These are phyloP conservation scores for Daldinia decipiens DNA, from an alignment of 495 filamentous ascomycete species.

Conservation along the genomic window DNA sequence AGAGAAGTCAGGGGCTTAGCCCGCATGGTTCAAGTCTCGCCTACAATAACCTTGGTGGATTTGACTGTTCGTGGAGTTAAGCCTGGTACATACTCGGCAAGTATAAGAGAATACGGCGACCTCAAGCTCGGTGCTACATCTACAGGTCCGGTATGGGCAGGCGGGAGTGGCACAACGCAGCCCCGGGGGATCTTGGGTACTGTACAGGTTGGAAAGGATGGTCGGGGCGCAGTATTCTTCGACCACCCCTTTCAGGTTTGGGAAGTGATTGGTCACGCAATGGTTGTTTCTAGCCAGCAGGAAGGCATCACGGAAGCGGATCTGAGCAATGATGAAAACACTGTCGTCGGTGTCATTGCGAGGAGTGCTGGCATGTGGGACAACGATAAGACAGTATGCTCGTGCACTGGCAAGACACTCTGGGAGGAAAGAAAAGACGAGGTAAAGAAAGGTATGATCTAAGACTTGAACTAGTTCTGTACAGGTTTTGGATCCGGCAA, in stretches of 20 bases:
- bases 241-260: conserved; percentile 86
- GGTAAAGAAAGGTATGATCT: conserved; percentile 82
- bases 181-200: conserved; percentile 77
- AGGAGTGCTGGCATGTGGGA: conserved; percentile 97
- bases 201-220: conserved; percentile 73
- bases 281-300: conserved; percentile 76
- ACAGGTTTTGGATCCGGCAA: conserved; percentile 16
- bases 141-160: conserved; percentile 83
- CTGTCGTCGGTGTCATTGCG: conserved; percentile 90
- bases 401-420: conserved; percentile 95
- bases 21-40: conserved; percentile 82
- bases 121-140: conserved; percentile 84
- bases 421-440: conserved; percentile 97
- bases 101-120: conserved; percentile 86
- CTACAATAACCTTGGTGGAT: conserved; percentile 83
- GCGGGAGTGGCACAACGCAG: conserved; percentile 46
- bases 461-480: conserved; percentile 22
- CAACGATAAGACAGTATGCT: conserved; percentile 95
- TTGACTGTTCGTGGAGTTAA: conserved; percentile 86
- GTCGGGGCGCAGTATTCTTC: conserved; percentile 79
- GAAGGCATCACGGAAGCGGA: conserved; percentile 58
- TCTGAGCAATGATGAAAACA: conserved; percentile 77
- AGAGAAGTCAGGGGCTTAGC: conserved; percentile 74
- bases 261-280: conserved; percentile 93
- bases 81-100: conserved; percentile 82